Conservation (phyloP, 169 alveolate species). For the Plasmodium inui region DNA sequence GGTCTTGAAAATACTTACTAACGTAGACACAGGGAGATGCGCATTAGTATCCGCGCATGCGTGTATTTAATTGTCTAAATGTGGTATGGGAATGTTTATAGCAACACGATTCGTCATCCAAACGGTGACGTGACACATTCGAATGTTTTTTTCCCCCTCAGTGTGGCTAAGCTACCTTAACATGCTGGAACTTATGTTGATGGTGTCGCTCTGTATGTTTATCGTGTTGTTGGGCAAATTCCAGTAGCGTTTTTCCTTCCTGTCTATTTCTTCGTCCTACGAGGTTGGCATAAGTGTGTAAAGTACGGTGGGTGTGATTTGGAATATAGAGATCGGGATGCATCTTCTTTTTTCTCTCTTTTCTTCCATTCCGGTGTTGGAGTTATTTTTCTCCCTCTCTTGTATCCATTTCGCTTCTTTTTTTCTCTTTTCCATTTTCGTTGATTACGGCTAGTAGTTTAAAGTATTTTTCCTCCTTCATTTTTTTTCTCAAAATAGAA, state of each 20-base stretch:
- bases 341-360: neutral
- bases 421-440: neutral
- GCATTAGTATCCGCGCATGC: neutral
- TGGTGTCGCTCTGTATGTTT: neutral
- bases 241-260: conserved; percentile 71
- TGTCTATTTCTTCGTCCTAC: conserved; percentile 64
- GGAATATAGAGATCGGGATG: neutral
- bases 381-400: neutral
- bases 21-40: neutral
- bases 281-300: neutral
- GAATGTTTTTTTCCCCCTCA: neutral
- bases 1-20: neutral
- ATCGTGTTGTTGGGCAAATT: conserved; percentile 43
- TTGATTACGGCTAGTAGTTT: conserved; percentile 52
- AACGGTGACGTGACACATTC: neutral
- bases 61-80: neutral
- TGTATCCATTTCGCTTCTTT: neutral
- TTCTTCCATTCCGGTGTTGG: neutral
- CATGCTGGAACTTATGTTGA: neutral
- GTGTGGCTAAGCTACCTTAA: conserved; percentile 1
- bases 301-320: neutral
- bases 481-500: conserved; percentile 40
- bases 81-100: neutral
- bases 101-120: neutral
- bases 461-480: conserved; percentile 46